These are phyloP conservation scores for Salvia hispanica DNA, from an alignment of 257 asterid genomes.

Conservation along the genomic window DNA sequence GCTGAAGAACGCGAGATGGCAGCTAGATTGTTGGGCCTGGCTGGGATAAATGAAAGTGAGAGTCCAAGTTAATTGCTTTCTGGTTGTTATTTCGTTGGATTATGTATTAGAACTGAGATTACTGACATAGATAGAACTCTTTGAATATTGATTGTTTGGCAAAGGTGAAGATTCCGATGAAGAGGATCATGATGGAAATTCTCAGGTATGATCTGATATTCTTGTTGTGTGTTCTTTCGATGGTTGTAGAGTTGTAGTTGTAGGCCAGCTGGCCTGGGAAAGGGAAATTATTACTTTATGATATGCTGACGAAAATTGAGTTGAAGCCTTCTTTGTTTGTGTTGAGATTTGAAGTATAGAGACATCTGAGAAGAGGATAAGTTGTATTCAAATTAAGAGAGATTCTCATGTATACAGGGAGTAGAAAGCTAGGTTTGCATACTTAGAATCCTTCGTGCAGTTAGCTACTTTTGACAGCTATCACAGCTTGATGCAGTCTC, in stretches of 20 bases:
- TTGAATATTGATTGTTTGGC: conserved; percentile 20
- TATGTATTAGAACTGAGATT: not conserved
- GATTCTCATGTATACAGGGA: too few relatives aligned
- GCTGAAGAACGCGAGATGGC: conserved; percentile 53
- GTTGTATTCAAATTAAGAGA: too few relatives aligned
- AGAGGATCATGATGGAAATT: conserved; percentile 57
- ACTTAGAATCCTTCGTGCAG: too few relatives aligned
- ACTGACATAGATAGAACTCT: conserved; percentile 4
- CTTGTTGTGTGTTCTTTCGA: conserved; percentile 1
- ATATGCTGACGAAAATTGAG: not conserved
- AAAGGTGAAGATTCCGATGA: not conserved
- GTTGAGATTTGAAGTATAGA: not conserved
- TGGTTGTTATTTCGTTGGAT: not conserved
- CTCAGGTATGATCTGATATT: conserved; percentile 57
- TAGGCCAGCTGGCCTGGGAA: not conserved
- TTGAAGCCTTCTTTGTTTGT: not conserved
- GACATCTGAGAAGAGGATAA: too few relatives aligned
- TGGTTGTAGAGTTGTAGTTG: not conserved
- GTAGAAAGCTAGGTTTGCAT: too few relatives aligned
- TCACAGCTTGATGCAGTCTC: not conserved
- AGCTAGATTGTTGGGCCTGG: conserved; percentile 58
- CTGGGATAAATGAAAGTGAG: conserved; percentile 64
- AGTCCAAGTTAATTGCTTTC: not conserved
- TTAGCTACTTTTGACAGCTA: not conserved
- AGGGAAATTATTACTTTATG: not conserved